Conservation (phyloP, 306 rosid species). For the Quercus agrifolia region DNA sequence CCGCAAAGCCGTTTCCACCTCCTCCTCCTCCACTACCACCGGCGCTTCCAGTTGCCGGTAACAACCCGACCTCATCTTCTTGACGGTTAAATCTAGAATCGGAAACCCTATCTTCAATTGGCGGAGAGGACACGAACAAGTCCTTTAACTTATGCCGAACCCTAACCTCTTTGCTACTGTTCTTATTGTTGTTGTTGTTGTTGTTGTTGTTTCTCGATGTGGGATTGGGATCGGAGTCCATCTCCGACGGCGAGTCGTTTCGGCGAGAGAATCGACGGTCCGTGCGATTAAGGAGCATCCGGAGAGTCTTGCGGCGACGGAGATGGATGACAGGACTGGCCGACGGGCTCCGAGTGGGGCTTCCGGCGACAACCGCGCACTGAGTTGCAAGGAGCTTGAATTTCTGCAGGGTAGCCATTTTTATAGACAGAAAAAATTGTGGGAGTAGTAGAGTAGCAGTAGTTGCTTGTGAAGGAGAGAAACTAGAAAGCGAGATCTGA, state of each 20-base stretch:
- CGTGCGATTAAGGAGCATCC: constrained; percentile 63
- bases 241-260: constrained; percentile 19
- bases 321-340: constrained; percentile 80
- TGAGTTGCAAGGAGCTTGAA: constrained; percentile 82
- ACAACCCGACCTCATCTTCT: constrained; percentile 23
- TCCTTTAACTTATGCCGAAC: constrained; percentile 70
- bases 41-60: constrained; percentile 20
- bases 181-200: constrained; percentile 25
- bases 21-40: constrained; percentile 1
- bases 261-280: constrained; percentile 50
- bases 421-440: not conserved
- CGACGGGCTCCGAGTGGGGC: constrained; percentile 67
- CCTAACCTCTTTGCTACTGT: constrained; percentile 27
- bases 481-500: constrained; percentile 53
- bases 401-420: constrained; percentile 66
- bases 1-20: constrained; percentile 3
- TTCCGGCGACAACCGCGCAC: constrained; percentile 70
- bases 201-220: constrained; percentile 18
- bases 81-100: constrained; percentile 23
- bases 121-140: constrained; percentile 67
- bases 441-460: not conserved
- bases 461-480: constrained; percentile 33
- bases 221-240: constrained; percentile 16
- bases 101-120: constrained; percentile 38
- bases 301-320: constrained; percentile 76